Base-by-base conservation (phyloP, 441 rosid species). In the Mallotus repandus region DNA sequence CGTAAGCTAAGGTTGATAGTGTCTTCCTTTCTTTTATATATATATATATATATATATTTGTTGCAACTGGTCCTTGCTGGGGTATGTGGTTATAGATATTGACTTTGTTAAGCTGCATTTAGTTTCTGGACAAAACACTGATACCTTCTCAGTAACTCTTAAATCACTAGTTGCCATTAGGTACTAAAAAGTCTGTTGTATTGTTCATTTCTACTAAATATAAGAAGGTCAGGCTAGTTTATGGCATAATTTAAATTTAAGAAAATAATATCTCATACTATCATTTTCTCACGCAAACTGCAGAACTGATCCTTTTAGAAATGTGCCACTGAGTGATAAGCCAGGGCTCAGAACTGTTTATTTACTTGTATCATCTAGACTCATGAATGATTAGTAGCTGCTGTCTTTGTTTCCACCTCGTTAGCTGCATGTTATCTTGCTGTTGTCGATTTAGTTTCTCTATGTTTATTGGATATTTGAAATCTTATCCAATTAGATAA, bases 1-100 rank as follows among this genome's bases (percentile, higher is more conserved):
- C 91, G 97, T 63, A 95, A 95, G 80, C 92, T 95, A 77, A 95
- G 99, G 99, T 95, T 59, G 69, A 78, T 49, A 66, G 57, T 55
- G 72, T 75, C 4, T 69, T 70, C 46, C n/a, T 70, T 18, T 5
- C 61, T 69, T 68, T 71, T 46, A 43, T 35, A 55, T 66, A 25
- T 61, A 35, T 38, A 38, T 38, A 38, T 38, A 38, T 38, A 38
- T 38, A 38, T 38, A 38, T 38, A 38, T 38, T 4, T 38, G 41
- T 60, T 73, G 53, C 74, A 61, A 35, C 25, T 59, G 70, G 55
- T 32, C 41, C 46, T 2, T 71, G 73, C 16, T 41, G 46, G 54
- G 29, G 56, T 18, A 35, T 29, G 21, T 21, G 66, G 69, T 46
- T 52, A n/a, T 45, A 61, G 55, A 57, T 29, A 16, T 41, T 69